Evolutionary conservation across 352 stramenopile species (phyloP).

Genomic region (Elongisporangium senticosum): DNA sequence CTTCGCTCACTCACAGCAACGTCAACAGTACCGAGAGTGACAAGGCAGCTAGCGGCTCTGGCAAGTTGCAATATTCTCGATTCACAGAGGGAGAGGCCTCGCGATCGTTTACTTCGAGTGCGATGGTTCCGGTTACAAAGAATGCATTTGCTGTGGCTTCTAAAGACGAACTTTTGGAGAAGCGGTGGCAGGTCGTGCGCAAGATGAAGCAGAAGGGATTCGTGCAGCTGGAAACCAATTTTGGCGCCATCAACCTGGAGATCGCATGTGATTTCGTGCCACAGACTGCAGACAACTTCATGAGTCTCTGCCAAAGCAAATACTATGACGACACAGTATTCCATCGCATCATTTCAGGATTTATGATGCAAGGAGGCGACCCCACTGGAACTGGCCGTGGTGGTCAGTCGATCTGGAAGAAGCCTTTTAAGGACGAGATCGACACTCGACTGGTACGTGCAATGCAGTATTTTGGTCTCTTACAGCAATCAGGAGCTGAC

Average conservation of each 20-base stretch:
- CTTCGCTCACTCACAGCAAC: constrained; percentile 54
- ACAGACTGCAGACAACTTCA: constrained; percentile 95
- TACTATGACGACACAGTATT: constrained; percentile 95
- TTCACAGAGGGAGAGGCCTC: constrained; percentile 89
- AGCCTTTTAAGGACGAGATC: constrained; percentile 96
- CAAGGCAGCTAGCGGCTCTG: constrained; percentile 5
- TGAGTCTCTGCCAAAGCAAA: constrained; percentile 88
- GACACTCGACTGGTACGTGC: constrained; percentile 86
- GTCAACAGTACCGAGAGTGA: constrained; percentile 11
- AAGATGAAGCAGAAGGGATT: constrained; percentile 96
- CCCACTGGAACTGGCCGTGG: constrained; percentile 94
- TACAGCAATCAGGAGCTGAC: not conserved
- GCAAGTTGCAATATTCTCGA: constrained; percentile 59
- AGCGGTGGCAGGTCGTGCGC: constrained; percentile 83
- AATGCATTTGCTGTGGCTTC: constrained; percentile 47
- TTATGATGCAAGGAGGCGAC: constrained; percentile 95
- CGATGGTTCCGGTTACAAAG: constrained; percentile 68
- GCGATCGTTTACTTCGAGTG: constrained; percentile 94
- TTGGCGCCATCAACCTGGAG: constrained; percentile 94
- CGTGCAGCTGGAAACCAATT: constrained; percentile 92
- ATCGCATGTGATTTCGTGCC: constrained; percentile 97
- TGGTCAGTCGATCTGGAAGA: constrained; percentile 92
- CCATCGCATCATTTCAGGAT: constrained; percentile 95
- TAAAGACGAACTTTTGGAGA: constrained; percentile 53
- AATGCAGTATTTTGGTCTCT: constrained; percentile 2